Evolutionary conservation across 108 stramenopile species (phyloP).

Genomic region (Nitzschia putrida): DNA sequence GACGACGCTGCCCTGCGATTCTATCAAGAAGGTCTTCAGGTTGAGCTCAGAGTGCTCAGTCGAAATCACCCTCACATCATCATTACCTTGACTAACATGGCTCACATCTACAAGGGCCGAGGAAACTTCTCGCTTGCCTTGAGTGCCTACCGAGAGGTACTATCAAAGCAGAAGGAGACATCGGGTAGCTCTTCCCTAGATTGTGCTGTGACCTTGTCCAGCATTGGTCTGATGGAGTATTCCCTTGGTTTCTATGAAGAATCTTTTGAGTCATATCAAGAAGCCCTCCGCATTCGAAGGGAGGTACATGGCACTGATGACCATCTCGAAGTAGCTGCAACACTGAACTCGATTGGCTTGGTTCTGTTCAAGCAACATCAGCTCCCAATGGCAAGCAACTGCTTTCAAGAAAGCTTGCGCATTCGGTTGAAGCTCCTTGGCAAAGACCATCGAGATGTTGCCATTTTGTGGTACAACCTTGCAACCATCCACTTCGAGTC

Average conservation of each 20-base stretch:
- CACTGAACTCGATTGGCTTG: constrained; percentile 66
- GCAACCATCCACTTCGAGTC: constrained; percentile 59
- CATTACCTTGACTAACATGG: constrained; percentile 48
- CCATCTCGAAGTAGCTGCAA: constrained; percentile 56
- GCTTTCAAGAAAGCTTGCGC: constrained; percentile 51
- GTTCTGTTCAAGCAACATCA: constrained; percentile 57
- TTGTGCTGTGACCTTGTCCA: constrained; percentile 53
- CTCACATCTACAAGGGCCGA: constrained; percentile 37
- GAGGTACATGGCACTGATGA: constrained; percentile 47
- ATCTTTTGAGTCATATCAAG: constrained; percentile 64
- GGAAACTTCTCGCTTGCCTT: constrained; percentile 44
- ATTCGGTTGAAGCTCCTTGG: constrained; percentile 55
- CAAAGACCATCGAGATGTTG: constrained; percentile 52
- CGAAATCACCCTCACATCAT: constrained; percentile 50
- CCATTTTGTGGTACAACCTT: constrained; percentile 64
- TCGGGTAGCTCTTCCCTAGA: constrained; percentile 39
- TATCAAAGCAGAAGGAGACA: constrained; percentile 30
- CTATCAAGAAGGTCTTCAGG: constrained; percentile 53
- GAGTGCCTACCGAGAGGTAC: constrained; percentile 42
- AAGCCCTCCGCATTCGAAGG: constrained; percentile 50
- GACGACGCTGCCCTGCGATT: constrained; percentile 48
- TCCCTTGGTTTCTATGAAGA: constrained; percentile 38
- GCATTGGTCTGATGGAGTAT: constrained; percentile 59
- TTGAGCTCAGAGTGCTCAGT: constrained; percentile 46
- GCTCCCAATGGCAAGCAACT: constrained; percentile 45